Conservation (phyloP, 805 yeast species). For the Zygosaccharomyces pseudorouxii region DNA sequence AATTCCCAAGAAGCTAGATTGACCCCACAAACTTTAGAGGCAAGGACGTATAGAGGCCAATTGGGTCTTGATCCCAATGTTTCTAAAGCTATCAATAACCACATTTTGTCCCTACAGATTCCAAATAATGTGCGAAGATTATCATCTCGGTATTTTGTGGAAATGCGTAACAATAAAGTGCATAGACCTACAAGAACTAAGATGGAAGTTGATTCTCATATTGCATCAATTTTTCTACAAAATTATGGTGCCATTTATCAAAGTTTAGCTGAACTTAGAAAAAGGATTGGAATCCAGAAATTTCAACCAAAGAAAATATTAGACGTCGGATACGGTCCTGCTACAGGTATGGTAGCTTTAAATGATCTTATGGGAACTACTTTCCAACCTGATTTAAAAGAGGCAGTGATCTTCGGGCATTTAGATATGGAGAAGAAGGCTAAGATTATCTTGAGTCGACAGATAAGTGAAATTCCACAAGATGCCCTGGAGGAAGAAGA, state of each 20-base stretch:
- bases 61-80: slow-evolving; percentile 53
- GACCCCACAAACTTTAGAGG: slow-evolving; percentile 53
- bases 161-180: slow-evolving; percentile 48
- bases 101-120: slow-evolving; percentile 53
- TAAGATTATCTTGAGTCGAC: slow-evolving; percentile 67
- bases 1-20: slow-evolving; percentile 40
- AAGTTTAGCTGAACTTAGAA: slow-evolving; percentile 60
- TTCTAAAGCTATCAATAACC: slow-evolving; percentile 55
- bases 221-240: slow-evolving; percentile 75
- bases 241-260: slow-evolving; percentile 69
- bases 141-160: slow-evolving; percentile 52
- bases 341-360: slow-evolving; percentile 82
- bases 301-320: slow-evolving; percentile 66
- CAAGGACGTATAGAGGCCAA: slow-evolving; percentile 47
- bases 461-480: slow-evolving; percentile 44
- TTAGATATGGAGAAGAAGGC: slow-evolving; percentile 78
- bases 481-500: slow-evolving; percentile 10
- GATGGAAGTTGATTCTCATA: slow-evolving; percentile 69
- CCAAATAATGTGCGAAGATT: slow-evolving; percentile 63
- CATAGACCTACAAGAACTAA: slow-evolving; percentile 45
- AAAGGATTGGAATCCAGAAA: slow-evolving; percentile 45
- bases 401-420: slow-evolving; percentile 66
- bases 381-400: slow-evolving; percentile 58
- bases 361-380: slow-evolving; percentile 73
- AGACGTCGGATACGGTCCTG: slow-evolving; percentile 88